Evolutionary conservation across 805 yeast genomes (phyloP), one percentile per base, ranked within the genome.

Genomic region (Brettanomyces anomalus): DNA sequence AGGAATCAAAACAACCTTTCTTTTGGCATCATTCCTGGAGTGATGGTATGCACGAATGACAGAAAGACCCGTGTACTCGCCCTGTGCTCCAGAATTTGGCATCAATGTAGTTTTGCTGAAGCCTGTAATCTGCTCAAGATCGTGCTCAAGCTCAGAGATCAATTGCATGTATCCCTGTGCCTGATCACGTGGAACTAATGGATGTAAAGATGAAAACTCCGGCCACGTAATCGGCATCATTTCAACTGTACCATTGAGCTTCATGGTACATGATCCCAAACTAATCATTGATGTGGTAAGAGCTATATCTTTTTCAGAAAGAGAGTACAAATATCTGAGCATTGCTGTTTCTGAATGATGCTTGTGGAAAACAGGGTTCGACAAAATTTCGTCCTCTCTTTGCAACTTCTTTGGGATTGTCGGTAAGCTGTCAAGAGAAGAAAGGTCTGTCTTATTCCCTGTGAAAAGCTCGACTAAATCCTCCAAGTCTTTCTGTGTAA

Each of bases 11-110:
- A 97, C 93, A 42, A 93, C 73, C 61, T 88, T 79, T 59, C 98
- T 76, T 46, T 79, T 67, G 15, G 72, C 63, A 57, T 88, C 81
- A 35, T 93, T 95, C 37, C 68, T 71, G 17, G 81, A 67, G 47
- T 78, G 76, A 34, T 47, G 53, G 60, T 85, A 93, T 33, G 83
- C 76, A 52, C 79, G 75, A 51, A 93, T 90, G 37, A 88, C 87
- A 46, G 94, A 77, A 46, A 93, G 71, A 24, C 98, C 98, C 14
- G 97, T 77, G 66, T 84, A 93, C 65, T 93, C 98, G 64, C 98
- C 98, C 65, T 90, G 96, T 33, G 98, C 97, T 52, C 98, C 98
- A 33, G 97, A 86, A 61, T 93, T 93, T 49, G 98, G 98, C 81
- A 87, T 94, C 46, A 86, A 68, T 3, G 97, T 85, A 17, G 95